These are phyloP conservation scores for Aspergillus cejpii DNA, from an alignment of 2,329 filamentous ascomycete genomes.

Conservation along the genomic window DNA sequence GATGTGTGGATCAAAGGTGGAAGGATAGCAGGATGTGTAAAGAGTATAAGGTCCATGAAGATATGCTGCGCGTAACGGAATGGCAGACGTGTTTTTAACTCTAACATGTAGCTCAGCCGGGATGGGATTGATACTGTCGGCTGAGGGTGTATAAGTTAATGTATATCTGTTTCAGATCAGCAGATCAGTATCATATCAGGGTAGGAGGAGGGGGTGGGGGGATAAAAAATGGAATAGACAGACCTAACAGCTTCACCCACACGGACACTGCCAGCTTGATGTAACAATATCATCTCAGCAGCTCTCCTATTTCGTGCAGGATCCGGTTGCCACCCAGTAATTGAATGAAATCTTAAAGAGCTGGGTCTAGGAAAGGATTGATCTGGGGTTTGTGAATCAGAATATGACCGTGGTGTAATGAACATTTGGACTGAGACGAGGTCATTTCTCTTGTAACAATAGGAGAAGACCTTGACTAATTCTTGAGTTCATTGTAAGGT, in stretches of 20 bases:
- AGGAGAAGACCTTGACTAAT: background rate
- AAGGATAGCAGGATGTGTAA: constrained; percentile 77
- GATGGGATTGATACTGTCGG: constrained; percentile 82
- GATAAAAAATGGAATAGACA: constrained; percentile 15
- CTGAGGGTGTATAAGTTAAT: constrained; percentile 81
- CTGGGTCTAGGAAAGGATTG: constrained; percentile 18
- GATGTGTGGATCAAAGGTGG: constrained; percentile 73
- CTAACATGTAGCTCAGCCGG: constrained; percentile 75
- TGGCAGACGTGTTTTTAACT: constrained; percentile 84
- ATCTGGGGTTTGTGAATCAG: constrained; percentile 36
- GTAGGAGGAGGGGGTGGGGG: background rate
- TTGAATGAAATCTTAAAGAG: constrained; percentile 25
- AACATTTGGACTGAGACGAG: constrained; percentile 33
- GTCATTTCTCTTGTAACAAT: constrained; percentile 18
- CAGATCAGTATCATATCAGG: background rate
- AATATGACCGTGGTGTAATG: constrained; percentile 40
- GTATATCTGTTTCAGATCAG: constrained; percentile 52
- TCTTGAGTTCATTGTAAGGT: background rate
- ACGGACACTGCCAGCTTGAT: constrained; percentile 86
- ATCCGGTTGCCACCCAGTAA: constrained; percentile 32
- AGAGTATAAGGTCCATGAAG: constrained; percentile 93
- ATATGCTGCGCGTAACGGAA: constrained; percentile 87
- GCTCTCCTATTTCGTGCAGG: constrained; percentile 17
- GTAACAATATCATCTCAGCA: constrained; percentile 70
- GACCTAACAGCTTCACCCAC: constrained; percentile 91